Percentiles rank a stretch among this genome's conserved stretches.
Conservation (phyloP, 2,329 filamentous ascomycete species). For the Zarea fungicola region DNA sequence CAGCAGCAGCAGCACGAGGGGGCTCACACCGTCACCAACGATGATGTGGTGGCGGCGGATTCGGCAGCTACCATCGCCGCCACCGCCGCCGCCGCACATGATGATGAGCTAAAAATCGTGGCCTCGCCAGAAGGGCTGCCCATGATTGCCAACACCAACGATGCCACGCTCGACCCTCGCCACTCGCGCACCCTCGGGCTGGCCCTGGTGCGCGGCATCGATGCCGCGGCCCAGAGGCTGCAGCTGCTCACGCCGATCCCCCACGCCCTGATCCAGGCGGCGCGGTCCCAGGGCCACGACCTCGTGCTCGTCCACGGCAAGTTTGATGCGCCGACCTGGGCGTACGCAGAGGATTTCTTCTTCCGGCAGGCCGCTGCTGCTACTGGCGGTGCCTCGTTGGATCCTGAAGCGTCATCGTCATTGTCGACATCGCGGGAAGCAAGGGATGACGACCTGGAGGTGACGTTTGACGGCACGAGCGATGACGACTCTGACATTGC, state of each 20-base stretch:
- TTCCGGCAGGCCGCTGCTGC: slow-evolving; percentile 24
- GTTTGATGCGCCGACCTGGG: slow-evolving; percentile 65
- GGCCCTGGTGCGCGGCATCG: slow-evolving; percentile 65
- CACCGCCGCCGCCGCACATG: not conserved
- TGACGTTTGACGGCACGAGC: slow-evolving; percentile 24
- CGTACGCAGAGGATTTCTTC: slow-evolving; percentile 60
- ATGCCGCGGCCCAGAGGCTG: slow-evolving; percentile 46
- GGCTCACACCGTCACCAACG: too few species aligned
- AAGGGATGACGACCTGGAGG: slow-evolving; percentile 16
- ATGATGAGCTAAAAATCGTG: slow-evolving; percentile 14
- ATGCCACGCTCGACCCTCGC: slow-evolving; percentile 53
- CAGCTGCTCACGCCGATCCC: slow-evolving; percentile 62
- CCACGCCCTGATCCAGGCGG: slow-evolving; percentile 32
- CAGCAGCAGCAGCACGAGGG: too few species aligned
- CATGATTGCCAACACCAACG: slow-evolving; percentile 51
- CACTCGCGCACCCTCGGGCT: slow-evolving; percentile 57
- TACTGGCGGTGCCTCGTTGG: too few species aligned
- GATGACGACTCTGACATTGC: slow-evolving; percentile 24
- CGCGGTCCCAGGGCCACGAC: slow-evolving; percentile 37
- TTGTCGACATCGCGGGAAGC: too few species aligned
- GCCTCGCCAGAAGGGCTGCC: slow-evolving; percentile 53
- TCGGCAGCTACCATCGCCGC: slow-evolving; percentile 20
- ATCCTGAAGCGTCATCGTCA: too few species aligned
- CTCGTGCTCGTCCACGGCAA: slow-evolving; percentile 63
- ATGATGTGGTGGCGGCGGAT: too few species aligned